Base-by-base conservation (phyloP, 176 grass and related monocot species). In the Pontederia crassipes region DNA sequence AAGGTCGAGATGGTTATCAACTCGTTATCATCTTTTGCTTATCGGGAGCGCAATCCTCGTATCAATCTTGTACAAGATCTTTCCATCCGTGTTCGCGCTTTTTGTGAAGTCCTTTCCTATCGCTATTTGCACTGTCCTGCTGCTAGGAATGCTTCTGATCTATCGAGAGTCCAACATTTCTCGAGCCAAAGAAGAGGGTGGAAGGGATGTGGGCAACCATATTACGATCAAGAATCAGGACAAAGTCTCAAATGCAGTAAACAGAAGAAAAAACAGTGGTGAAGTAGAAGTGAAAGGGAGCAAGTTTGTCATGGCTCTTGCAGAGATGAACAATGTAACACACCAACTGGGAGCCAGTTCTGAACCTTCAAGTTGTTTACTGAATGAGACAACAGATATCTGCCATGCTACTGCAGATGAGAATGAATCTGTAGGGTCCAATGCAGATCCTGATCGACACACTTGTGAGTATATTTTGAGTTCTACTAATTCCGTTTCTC, bases 61-160 rank as follows among this genome's bases (percentile, higher is more conserved):
- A 59, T 78, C 81, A 54, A 48, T 86, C 13, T 49, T 90, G 62
- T 95, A 87, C 83, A 89, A 72, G 77, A 77, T 52, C 20, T 81
- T 72, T 35, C 86, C 86, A 16, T 57, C 71, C 11, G 79, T 86
- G 47, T 90, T 87, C 75, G 66, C 15, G 0, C 83, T 87, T 62
- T 77, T 95, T 35, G 60, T 90, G 29, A 87, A 83, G n/a, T 78
- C 80, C 49, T 87, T 80, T 13, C 86, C 86, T 77, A 77, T 95
- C 80, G 72, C 87, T 78, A 52, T 90, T 74, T 87, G 86, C 10
- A 84, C 86, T 57, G 62, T 80, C 66, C 57, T 95, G 81, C 80
- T 90, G 62, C 80, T 95, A 55, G 83, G 78, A 62, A 77, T 69
- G 13, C 74, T 95, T 47, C 80, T 87, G 53, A 89, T 80, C 62